Percentiles rank a stretch among this genome's conserved stretches.
Evolutionary conservation across 2,329 filamentous ascomycete species (phyloP).

Genomic region (Hymenoscyphus repandus): DNA sequence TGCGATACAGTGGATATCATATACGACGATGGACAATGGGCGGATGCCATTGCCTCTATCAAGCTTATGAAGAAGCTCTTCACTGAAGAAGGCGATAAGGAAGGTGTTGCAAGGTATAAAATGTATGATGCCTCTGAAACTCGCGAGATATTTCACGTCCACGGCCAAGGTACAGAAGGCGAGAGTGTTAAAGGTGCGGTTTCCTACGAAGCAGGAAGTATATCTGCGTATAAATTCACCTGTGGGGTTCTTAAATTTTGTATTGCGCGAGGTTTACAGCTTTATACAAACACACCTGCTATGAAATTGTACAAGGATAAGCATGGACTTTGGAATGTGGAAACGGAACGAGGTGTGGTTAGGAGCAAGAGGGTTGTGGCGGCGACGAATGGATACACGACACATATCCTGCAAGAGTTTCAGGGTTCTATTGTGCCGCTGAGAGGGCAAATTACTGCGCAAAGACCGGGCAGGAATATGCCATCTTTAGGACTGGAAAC

Average conservation of each 20-base stretch:
- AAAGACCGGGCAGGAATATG: conserved; percentile 30
- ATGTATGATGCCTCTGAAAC: conserved; percentile 40
- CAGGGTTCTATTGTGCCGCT: conserved; percentile 41
- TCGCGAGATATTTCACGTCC: conserved; percentile 36
- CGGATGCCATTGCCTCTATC: conserved; percentile 28
- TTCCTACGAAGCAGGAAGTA: conserved; percentile 35
- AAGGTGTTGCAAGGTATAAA: conserved; percentile 39
- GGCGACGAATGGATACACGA: conserved; percentile 50
- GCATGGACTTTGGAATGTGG: conserved; percentile 34
- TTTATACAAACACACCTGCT: conserved; percentile 24
- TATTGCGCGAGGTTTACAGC: conserved; percentile 23
- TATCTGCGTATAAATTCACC: conserved; percentile 31
- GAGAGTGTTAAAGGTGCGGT: conserved; percentile 19
- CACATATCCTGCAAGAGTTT: conserved; percentile 38
- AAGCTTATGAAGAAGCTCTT: conserved; percentile 41
- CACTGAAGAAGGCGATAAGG: conserved; percentile 33
- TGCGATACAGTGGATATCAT: conserved; percentile 34
- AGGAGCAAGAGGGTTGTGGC: conserved; percentile 40
- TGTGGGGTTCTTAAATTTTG: conserved; percentile 23
- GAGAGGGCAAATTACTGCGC: conserved; percentile 45
- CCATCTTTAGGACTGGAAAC: conserved; percentile 21
- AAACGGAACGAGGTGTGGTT: conserved; percentile 40
- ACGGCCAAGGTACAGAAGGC: conserved; percentile 2
- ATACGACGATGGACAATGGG: conserved; percentile 31
- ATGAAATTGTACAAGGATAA: conserved; percentile 16